phyloP scores from a whole-genome alignment of 768 basidiomycete species.

The Gloeostereum incarnatum region DNA sequence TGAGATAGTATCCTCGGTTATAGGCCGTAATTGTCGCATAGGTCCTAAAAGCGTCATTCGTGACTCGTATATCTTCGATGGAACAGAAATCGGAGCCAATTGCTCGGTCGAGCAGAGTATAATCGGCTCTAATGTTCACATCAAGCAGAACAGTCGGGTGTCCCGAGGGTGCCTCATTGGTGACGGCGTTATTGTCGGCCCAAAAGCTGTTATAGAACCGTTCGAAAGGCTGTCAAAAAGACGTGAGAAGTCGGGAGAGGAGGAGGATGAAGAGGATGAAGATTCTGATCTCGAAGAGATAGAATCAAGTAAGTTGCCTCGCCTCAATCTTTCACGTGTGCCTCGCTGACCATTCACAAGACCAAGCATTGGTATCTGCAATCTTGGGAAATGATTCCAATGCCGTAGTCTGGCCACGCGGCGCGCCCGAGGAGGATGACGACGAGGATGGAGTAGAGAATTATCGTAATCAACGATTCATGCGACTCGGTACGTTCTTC shows the following conservation, averaged over 20 bases:
- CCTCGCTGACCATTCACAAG: slow-evolving; percentile 18
- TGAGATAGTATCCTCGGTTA: slow-evolving; percentile 60
- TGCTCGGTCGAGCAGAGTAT: slow-evolving; percentile 74
- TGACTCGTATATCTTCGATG: slow-evolving; percentile 80
- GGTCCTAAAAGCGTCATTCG: slow-evolving; percentile 61
- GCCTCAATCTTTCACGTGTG: neutral
- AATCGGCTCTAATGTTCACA: slow-evolving; percentile 64
- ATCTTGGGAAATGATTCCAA: slow-evolving; percentile 63
- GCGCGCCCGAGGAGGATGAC: slow-evolving; percentile 54
- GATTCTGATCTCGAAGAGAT: slow-evolving; percentile 36
- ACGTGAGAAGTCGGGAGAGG: slow-evolving; percentile 21
- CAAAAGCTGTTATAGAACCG: slow-evolving; percentile 51
- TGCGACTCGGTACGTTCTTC: slow-evolving; percentile 54
- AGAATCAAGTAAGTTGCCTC: slow-evolving; percentile 46
- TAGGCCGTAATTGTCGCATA: slow-evolving; percentile 69
- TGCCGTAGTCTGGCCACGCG: slow-evolving; percentile 74
- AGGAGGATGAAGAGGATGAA: slow-evolving; percentile 23
- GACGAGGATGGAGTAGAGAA: slow-evolving; percentile 53
- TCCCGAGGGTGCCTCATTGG: slow-evolving; percentile 74
- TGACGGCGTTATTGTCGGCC: slow-evolving; percentile 73
- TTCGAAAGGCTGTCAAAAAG: slow-evolving; percentile 69
- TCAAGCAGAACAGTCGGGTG: slow-evolving; percentile 61
- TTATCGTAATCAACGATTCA: slow-evolving; percentile 57
- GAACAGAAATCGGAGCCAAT: slow-evolving; percentile 58
- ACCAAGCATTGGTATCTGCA: slow-evolving; percentile 34